Conservation (phyloP, 805 yeast genomes). For the Danielia oregonensis region DNA sequence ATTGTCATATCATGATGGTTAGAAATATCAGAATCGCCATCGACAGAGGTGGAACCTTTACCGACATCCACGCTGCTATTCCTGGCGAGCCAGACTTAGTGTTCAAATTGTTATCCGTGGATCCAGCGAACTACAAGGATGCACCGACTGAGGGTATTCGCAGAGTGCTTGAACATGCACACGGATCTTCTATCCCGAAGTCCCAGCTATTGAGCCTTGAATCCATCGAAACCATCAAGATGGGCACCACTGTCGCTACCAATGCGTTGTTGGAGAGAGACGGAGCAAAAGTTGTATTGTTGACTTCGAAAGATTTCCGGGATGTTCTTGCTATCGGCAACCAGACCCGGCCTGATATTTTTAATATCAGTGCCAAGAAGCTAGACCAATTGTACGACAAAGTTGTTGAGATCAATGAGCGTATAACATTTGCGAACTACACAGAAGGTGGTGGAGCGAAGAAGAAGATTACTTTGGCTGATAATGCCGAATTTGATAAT, state of each 20-base stretch:
- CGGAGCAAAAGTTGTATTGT: constrained; percentile 79
- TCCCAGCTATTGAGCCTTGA: not conserved
- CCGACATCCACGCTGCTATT: not conserved
- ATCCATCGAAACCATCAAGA: not conserved
- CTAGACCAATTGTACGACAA: constrained; percentile 67
- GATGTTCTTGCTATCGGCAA: constrained; percentile 81
- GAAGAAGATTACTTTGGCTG: constrained; percentile 8
- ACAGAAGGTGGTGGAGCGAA: constrained; percentile 63
- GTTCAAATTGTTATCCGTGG: constrained; percentile 76
- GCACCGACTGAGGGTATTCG: constrained; percentile 93
- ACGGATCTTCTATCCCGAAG: not conserved
- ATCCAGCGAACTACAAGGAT: constrained; percentile 81
- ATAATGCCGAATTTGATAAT: constrained; percentile 22
- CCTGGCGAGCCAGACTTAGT: not conserved
- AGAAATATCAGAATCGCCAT: constrained; percentile 1
- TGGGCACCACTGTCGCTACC: constrained; percentile 49
- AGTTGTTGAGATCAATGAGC: constrained; percentile 66
- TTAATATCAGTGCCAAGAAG: constrained; percentile 70
- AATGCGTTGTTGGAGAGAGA: constrained; percentile 87
- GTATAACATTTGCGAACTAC: constrained; percentile 72
- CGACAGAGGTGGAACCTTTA: constrained; percentile 2
- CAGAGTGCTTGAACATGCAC: constrained; percentile 42
- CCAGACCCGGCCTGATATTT: constrained; percentile 84
- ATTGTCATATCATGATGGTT: not conserved
- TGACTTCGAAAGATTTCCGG: constrained; percentile 82